Percentiles rank a stretch among this genome's conserved stretches.
phyloP scores from a whole-genome alignment of 805 yeast genomes.

The Zygoascus flipseniorum region DNA sequence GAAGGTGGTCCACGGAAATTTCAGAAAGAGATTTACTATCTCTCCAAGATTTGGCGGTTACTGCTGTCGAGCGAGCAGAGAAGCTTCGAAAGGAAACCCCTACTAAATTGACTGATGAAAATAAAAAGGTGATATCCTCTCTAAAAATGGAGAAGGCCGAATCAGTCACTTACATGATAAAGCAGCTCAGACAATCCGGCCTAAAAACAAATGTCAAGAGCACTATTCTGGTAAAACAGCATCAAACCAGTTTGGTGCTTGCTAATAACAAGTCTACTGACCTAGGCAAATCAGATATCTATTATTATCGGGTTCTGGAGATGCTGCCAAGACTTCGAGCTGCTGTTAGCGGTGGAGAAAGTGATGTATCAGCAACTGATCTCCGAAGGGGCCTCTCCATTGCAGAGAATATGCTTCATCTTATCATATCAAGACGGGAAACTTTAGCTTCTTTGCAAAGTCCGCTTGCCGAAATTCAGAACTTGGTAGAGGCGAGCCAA shows the following conservation, averaged over 20 bases:
- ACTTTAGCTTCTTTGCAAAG: neutral
- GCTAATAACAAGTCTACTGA: slow-evolving; percentile 29
- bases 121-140: slow-evolving; percentile 59
- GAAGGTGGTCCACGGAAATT: slow-evolving; percentile 34
- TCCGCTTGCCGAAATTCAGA: neutral
- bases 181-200: slow-evolving; percentile 71
- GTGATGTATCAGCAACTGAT: slow-evolving; percentile 69
- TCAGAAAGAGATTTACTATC: slow-evolving; percentile 35
- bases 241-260: slow-evolving; percentile 54
- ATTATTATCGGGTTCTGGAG: slow-evolving; percentile 67
- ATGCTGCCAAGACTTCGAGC: slow-evolving; percentile 71
- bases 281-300: slow-evolving; percentile 34
- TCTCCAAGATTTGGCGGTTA: slow-evolving; percentile 47
- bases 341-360: slow-evolving; percentile 48
- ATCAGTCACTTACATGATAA: slow-evolving; percentile 65
- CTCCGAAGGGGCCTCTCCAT: slow-evolving; percentile 70
- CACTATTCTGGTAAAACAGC: slow-evolving; percentile 55
- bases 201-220: slow-evolving; percentile 56
- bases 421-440: slow-evolving; percentile 36
- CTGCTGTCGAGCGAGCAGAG: slow-evolving; percentile 48
- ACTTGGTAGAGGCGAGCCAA: neutral
- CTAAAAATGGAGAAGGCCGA: slow-evolving; percentile 76
- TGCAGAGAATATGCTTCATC: slow-evolving; percentile 58
- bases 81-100: slow-evolving; percentile 75
- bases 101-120: slow-evolving; percentile 53